Evolutionary conservation across 2,329 filamentous ascomycete species (phyloP), one percentile per base, ranked within the genome.

Genomic region (Colletotrichum filicis): DNA sequence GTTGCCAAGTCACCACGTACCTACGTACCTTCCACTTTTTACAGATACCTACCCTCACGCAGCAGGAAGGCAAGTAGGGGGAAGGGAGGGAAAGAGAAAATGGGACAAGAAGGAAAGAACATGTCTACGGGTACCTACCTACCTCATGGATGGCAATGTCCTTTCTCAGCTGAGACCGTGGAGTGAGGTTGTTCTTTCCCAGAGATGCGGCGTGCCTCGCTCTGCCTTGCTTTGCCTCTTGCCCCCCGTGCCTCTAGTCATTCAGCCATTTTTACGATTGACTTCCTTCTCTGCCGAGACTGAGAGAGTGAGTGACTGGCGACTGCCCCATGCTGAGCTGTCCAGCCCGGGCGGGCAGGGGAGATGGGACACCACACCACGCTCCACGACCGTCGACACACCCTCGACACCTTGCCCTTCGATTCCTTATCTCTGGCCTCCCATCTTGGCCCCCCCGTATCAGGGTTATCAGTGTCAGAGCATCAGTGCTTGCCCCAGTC

Each of bases 391-490:
- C 14, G 37, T 42, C 37, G 37, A 42, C 37, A 46, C 42, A 49
- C 42, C 42, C 42, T 49, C 42, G 19, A 49, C 42, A 22, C 42
- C 42, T 49, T 22, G 42, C 42, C 19, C 19, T 19, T 49, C 42
- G 61, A 52, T 42, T 55, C 61, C 61, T 63, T 63, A 63, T 63
- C 61, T 63, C 61, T 53, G n/a, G 9, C 28, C 61, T n/a, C 28
- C 61, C 61, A 63, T 63, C 46, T 62, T 28, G 59, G 59, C 59
- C 37, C 26, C 26, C 56, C 59, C n/a, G 59, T 61, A 37, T 26
- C 60, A 46, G 46, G 19, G 28, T 26, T 63, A 63, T 55, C 46
- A 63, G 61, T 63, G 52, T 55, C 46, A 55, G 61, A 49, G 19
- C 30, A 63, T 63, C 28, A 55, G 30, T 26, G 60, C 60, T 32